Evolutionary conservation across 331 rosid species (phyloP).

Genomic region (Malus hybrid): DNA sequence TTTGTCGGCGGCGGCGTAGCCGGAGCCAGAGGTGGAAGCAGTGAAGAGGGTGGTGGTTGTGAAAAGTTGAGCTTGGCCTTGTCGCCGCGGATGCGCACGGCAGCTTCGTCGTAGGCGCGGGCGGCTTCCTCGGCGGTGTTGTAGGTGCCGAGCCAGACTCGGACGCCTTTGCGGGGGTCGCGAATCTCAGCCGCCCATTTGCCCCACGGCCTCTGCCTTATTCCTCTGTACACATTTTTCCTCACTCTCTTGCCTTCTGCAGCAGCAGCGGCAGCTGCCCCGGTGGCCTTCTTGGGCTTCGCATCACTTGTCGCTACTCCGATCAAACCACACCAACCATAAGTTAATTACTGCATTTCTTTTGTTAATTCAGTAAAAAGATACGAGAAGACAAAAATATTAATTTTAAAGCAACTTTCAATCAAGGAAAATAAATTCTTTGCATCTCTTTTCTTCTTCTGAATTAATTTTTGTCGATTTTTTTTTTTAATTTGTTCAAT

Average conservation of each 20-base stretch:
- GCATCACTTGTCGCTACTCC: slow-evolving; percentile 19
- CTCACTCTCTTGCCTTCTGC: slow-evolving; percentile 19
- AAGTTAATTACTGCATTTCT: too few relatives aligned
- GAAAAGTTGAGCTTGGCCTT: slow-evolving; percentile 89
- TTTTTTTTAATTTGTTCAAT: too few relatives aligned
- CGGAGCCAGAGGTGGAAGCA: background rate
- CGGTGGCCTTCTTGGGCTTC: slow-evolving; percentile 9
- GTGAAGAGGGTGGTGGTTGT: background rate
- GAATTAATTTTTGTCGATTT: too few relatives aligned
- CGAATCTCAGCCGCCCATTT: slow-evolving; percentile 96
- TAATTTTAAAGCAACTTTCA: too few relatives aligned
- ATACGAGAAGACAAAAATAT: too few relatives aligned
- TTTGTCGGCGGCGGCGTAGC: slow-evolving; percentile 21
- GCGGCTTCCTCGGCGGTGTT: slow-evolving; percentile 86
- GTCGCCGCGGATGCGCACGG: slow-evolving; percentile 75
- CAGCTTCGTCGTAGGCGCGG: slow-evolving; percentile 72
- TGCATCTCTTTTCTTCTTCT: too few relatives aligned
- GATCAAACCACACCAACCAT: too few relatives aligned
- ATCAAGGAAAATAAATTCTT: too few relatives aligned
- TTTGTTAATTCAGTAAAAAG: too few relatives aligned
- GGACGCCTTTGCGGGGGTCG: slow-evolving; percentile 81
- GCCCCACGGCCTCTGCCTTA: slow-evolving; percentile 87
- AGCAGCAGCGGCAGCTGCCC: background rate
- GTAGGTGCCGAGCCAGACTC: slow-evolving; percentile 95
- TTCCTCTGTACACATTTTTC: slow-evolving; percentile 80